These are phyloP conservation scores for Hanseniaspora thailandica DNA, from an alignment of 805 yeast genomes.

Conservation along the genomic window DNA sequence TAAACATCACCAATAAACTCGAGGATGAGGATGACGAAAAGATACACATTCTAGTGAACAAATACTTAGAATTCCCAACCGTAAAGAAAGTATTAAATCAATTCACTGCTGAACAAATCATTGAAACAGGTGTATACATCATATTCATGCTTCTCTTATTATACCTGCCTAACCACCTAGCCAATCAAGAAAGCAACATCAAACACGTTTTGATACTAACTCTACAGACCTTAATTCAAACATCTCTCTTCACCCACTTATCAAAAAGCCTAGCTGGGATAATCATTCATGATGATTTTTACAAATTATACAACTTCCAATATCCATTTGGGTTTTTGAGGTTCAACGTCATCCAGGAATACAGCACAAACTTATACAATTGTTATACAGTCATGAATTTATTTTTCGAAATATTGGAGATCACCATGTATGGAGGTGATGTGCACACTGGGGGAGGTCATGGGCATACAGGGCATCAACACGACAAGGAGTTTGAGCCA, in stretches of 20 bases:
- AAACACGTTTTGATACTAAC: background rate
- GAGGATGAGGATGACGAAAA: conserved; percentile 5
- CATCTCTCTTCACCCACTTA: background rate
- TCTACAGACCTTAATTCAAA: conserved; percentile 1
- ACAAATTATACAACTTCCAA: conserved; percentile 2
- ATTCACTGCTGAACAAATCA: background rate
- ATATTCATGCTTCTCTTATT: background rate
- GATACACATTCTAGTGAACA: conserved; percentile 8
- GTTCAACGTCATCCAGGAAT: background rate
- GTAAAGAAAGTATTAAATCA: background rate
- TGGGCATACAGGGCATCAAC: conserved; percentile 11
- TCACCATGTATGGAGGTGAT: conserved; percentile 3
- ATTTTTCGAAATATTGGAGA: conserved; percentile 12
- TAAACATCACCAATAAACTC: conserved; percentile 12
- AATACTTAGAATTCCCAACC: conserved; percentile 9
- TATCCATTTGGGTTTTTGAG: conserved; percentile 14
- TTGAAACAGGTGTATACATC: background rate
- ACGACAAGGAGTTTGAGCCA: background rate
- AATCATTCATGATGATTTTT: conserved; percentile 5
- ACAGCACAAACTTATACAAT: background rate
- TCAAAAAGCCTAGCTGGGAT: background rate
- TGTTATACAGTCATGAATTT: conserved; percentile 5
- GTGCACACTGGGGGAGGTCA: conserved; percentile 4
- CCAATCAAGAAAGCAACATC: background rate
- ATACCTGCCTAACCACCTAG: background rate